Conservation (phyloP, 179 eudicot species). For the Beta corolliflora region DNA sequence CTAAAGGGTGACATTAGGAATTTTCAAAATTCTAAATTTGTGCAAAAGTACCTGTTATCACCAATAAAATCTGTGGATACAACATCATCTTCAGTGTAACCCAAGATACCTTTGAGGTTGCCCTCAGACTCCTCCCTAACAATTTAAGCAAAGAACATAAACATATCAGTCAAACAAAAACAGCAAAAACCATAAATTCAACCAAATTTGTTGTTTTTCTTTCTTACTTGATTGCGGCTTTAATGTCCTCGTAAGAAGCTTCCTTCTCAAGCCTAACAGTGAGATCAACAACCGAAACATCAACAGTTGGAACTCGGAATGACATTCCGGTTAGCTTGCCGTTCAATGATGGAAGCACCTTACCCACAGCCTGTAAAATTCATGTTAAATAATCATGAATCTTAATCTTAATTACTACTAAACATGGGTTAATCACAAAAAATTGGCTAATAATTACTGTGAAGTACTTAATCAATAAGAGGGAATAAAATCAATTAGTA, state of each 20-base stretch:
- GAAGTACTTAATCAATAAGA: no score
- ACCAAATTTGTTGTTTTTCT: not conserved
- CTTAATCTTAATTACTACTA: not conserved
- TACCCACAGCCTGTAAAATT: constrained; percentile 61
- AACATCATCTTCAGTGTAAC: constrained; percentile 65
- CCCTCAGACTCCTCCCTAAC: constrained; percentile 61
- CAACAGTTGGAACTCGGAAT: constrained; percentile 70
- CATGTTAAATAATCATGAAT: not conserved
- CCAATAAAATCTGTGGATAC: constrained; percentile 68
- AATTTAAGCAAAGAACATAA: not conserved
- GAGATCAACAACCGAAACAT: constrained; percentile 77
- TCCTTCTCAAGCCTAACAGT: constrained; percentile 69
- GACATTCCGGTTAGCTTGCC: constrained; percentile 81
- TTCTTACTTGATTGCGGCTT: constrained; percentile 63
- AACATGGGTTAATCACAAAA: not conserved
- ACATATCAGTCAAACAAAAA: constrained; percentile 4
- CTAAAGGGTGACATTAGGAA: not conserved
- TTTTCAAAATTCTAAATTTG: not conserved
- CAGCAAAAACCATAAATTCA: not conserved
- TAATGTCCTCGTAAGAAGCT: constrained; percentile 59
- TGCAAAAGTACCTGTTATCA: constrained; percentile 46
- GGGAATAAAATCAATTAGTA: not conserved
- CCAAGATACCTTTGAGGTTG: constrained; percentile 59
- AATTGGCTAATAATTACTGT: not conserved
- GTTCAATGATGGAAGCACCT: constrained; percentile 64